Evolutionary conservation across 2,329 filamentous ascomycete genomes (phyloP), one percentile per base, ranked within the genome.

Genomic region (Talaromyces sp.): DNA sequence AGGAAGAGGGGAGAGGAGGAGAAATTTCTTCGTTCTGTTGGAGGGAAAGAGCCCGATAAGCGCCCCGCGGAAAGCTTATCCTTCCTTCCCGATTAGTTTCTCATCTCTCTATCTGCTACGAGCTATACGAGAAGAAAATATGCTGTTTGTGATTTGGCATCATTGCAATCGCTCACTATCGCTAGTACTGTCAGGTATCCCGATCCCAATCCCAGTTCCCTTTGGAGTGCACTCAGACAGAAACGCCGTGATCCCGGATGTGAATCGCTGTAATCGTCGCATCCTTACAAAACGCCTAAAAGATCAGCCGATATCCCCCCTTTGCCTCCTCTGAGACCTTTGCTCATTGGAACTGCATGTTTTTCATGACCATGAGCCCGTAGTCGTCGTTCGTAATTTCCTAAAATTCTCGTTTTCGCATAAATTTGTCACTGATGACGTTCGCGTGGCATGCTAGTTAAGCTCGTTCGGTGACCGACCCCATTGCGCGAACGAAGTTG

Each of bases 11-110:
- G 8, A n/a, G 48, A 1, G 8, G 19, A 9, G 27, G 33, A 56
- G 11, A 56, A 56, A 56, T 56, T 56, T 37, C 33, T 39, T 37
- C 16, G 3, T 35, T 2, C 10, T 54, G 9, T 7, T 35, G 11
- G 31, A 39, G 52, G 31, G 52, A 4, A 11, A n/a, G 14, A 37
- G 52, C 52, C 48, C 27, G 52, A 56, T 56, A 56, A 39, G 31
- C 14, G 31, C 61, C 45, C 37, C 52, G 43, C 54, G 41, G 50
- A 63, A 48, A 52, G 33, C 45, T 52, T 52, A 50, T 27, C 43
- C n/a, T 33, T 22, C 41, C 50, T 19, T 45, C 45, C 31, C 33
- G 33, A 56, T 56, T 37, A 35, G n/a, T 37, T 14, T 14, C 16
- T 33, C 16, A 8, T 31, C 19, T 47, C 50, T 2, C 16, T 31